Percentiles rank a stretch among this genome's conserved stretches.
These are phyloP conservation scores for Aspergillus ellipticus DNA, from an alignment of 495 filamentous ascomycete species.

Conservation along the genomic window DNA sequence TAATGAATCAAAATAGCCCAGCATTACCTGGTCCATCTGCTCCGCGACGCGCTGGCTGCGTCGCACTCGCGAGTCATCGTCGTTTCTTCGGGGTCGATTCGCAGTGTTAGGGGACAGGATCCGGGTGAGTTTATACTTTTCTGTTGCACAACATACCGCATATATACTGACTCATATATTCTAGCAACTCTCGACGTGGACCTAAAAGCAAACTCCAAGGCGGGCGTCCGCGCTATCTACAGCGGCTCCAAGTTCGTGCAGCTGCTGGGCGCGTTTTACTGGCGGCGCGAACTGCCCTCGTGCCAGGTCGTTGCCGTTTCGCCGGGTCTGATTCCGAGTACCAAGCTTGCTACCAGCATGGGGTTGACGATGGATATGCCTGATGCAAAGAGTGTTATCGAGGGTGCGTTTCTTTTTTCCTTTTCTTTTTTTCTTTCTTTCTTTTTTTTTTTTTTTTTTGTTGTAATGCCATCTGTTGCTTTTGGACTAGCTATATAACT, in stretches of 20 bases:
- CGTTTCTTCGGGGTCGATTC: constrained; percentile 29
- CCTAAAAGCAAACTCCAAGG: constrained; percentile 26
- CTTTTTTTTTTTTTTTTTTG: too few relatives aligned
- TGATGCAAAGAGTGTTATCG: constrained; percentile 29
- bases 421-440: not conserved
- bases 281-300: constrained; percentile 22
- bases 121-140: constrained; percentile 14
- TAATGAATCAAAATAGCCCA: constrained; percentile 17
- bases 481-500: not conserved
- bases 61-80: constrained; percentile 26
- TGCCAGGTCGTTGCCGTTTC: constrained; percentile 28
- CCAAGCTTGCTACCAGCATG: constrained; percentile 24
- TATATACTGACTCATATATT: constrained; percentile 1
- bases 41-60: constrained; percentile 20
- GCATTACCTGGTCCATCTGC: constrained; percentile 25
- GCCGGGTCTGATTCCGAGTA: constrained; percentile 26
- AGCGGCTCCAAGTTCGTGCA: constrained; percentile 27
- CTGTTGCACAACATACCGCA: not conserved
- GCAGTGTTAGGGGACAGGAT: constrained; percentile 22
- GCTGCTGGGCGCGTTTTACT: constrained; percentile 26
- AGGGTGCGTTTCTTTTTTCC: constrained; percentile 16
- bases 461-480: too few relatives aligned
- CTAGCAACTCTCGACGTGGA: constrained; percentile 26
- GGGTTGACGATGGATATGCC: constrained; percentile 27
- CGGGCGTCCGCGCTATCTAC: constrained; percentile 19